phyloP scores from a whole-genome alignment of 176 grass and related monocot genomes.

The Chloris gayana region DNA sequence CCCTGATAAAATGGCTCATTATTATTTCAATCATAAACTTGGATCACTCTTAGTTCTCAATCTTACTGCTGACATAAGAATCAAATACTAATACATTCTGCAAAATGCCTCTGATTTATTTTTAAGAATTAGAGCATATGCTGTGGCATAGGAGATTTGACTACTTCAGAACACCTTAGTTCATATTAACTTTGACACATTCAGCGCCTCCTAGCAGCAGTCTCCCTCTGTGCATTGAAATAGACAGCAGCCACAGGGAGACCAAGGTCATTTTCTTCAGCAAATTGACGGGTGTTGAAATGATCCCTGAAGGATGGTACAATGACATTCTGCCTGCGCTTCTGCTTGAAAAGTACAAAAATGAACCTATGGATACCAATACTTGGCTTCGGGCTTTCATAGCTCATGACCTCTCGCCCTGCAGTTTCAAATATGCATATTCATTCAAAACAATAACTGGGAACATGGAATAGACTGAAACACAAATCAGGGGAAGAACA shows the following conservation, averaged over 20 bases:
- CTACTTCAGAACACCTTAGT: conserved; percentile 13
- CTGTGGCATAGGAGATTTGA: conserved; percentile 16
- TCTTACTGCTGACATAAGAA: conserved; percentile 27
- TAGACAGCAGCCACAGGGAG: conserved; percentile 90
- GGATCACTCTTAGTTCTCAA: conserved; percentile 18
- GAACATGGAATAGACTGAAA: neutral
- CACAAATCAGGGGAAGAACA: conserved; percentile 29
- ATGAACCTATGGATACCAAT: conserved; percentile 97
- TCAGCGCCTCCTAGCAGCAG: conserved; percentile 79
- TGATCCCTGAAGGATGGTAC: conserved; percentile 57
- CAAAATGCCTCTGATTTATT: conserved; percentile 53
- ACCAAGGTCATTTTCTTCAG: conserved; percentile 75
- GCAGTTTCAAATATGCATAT: conserved; percentile 11
- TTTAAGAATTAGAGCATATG: conserved; percentile 4
- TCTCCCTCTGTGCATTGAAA: conserved; percentile 92
- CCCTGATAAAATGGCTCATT: conserved; percentile 18
- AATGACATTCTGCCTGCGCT: conserved; percentile 46
- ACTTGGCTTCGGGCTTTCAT: conserved; percentile 83
- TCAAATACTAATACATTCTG: conserved; percentile 32
- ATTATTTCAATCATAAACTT: conserved; percentile 1
- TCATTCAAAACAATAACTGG: conserved; percentile 22
- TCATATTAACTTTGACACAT: conserved; percentile 7
- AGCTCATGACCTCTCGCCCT: conserved; percentile 70
- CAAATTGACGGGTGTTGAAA: conserved; percentile 85
- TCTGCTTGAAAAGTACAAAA: conserved; percentile 94